Base-by-base conservation (phyloP, 192 early-diverging fungal genomes). In the Coemansia sp. region DNA sequence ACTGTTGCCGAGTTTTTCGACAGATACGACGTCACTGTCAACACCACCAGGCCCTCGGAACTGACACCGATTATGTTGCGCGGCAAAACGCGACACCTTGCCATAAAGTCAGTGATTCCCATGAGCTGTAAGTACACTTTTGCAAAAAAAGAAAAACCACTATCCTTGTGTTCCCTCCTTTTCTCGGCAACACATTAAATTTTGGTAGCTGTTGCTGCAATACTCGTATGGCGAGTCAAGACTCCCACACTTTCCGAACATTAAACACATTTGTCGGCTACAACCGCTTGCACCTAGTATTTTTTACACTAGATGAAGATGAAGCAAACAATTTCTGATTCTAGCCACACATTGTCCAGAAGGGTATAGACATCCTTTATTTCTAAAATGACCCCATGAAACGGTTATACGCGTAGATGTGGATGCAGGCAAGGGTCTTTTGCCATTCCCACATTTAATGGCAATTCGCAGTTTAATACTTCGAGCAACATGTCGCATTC, bases 21-120 rank as follows among this genome's bases (percentile, higher is more conserved):
- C 66, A 72, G 74, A 22, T 66, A 80, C 64, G 77, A 80, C 50
- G 71, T 80, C 54, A 74, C 69, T 7, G 69, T 80, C 65, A 75
- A 80, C 36, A 80, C 77, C 14, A 57, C 77, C 58, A 74, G 67
- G 66, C 72, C 77, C 17, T 70, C 77, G 1, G 77, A 80, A 48
- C 65, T 80, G 29, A 74, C 77, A 16, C 66, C 72, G 2, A 61
- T 66, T 2, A 68, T 80, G 77, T 72, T 80, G 17, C 72, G 77
- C 40, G 66, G 70, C 57, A 71, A 71, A 57, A 75, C 77, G 61
- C 67, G 72, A 30, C 77, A 80, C 58, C 54, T 80, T 56, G 72
- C 72, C 38, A 71, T 67, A 56, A 80, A 72, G 63, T 59, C 69
- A 12, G 62, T 55, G 29, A 30, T 57, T 64, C 75, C 75, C 63